Percentiles rank a stretch among this genome's conserved stretches.
Evolutionary conservation across 108 stramenopile genomes (phyloP).

Genomic region (Aurantiochytrium sp.): DNA sequence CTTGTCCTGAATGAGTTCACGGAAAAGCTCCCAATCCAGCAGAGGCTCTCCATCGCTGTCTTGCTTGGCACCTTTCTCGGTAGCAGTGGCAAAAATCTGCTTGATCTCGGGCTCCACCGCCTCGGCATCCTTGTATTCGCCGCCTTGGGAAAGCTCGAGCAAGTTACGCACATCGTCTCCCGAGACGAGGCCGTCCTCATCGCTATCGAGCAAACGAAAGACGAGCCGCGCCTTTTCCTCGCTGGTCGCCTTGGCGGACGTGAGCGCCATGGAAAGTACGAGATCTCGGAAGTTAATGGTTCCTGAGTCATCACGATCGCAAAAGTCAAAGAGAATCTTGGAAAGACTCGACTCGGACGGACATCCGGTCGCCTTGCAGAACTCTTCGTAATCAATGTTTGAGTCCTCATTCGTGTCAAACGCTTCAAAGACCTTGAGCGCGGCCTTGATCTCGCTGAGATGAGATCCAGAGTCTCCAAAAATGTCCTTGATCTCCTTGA

Average conservation of each 20-base stretch:
- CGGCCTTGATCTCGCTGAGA: constrained; percentile 27
- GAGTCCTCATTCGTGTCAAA: constrained; percentile 32
- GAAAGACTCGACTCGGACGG: neutral
- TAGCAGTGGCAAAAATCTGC: neutral
- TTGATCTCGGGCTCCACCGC: neutral
- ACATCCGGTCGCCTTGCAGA: neutral
- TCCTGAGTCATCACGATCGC: neutral
- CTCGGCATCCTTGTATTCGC: neutral
- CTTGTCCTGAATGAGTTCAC: neutral
- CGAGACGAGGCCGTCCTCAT: neutral
- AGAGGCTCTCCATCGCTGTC: neutral
- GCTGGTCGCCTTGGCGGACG: neutral
- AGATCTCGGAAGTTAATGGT: neutral
- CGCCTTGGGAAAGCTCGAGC: neutral
- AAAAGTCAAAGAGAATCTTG: neutral
- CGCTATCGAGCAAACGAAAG: neutral
- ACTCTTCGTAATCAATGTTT: constrained; percentile 29
- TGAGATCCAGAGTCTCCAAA: constrained; percentile 31
- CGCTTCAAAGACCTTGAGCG: constrained; percentile 29
- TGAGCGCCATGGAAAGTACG: neutral
- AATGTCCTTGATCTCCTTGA: constrained; percentile 22
- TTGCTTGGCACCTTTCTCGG: neutral
- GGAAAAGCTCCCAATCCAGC: neutral
- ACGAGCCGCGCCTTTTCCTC: neutral
- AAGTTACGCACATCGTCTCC: neutral